Conservation (phyloP, 768 basidiomycete species). For the Rhizopogon vulgaris region DNA sequence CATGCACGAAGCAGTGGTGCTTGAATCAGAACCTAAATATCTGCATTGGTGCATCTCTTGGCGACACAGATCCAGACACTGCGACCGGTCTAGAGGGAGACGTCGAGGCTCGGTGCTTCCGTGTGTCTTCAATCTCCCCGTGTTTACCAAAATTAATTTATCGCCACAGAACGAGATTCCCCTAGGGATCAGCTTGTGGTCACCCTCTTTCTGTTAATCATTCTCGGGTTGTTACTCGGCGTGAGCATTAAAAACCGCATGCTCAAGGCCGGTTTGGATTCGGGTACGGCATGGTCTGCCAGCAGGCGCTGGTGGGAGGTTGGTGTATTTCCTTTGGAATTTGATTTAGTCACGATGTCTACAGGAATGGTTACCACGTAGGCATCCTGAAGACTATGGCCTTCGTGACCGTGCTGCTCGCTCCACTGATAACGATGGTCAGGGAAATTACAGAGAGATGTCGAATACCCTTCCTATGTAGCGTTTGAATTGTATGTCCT, state of each 20-base stretch:
- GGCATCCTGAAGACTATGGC: slow-evolving; percentile 48
- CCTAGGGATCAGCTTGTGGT: slow-evolving; percentile 94
- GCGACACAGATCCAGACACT: slow-evolving; percentile 87
- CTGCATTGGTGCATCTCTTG: slow-evolving; percentile 74
- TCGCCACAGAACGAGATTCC: slow-evolving; percentile 76
- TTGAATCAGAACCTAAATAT: slow-evolving; percentile 85
- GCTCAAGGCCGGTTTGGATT: slow-evolving; percentile 67
- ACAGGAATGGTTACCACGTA: slow-evolving; percentile 38
- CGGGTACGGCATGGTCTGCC: slow-evolving; percentile 55
- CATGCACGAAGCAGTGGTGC: slow-evolving; percentile 95
- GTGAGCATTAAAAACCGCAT: slow-evolving; percentile 83
- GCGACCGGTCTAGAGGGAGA: slow-evolving; percentile 94
- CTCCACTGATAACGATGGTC: slow-evolving; percentile 23
- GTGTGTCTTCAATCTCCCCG: slow-evolving; percentile 47
- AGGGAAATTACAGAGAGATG: slow-evolving; percentile 43
- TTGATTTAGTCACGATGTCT: slow-evolving; percentile 8
- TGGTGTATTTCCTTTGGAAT: slow-evolving; percentile 20
- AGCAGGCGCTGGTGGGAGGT: slow-evolving; percentile 85
- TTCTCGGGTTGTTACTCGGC: slow-evolving; percentile 78
- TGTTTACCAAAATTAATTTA: slow-evolving; percentile 10
- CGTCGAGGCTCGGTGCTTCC: slow-evolving; percentile 93
- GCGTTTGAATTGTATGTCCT: not conserved
- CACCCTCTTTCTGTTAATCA: slow-evolving; percentile 81
- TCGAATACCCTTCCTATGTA: slow-evolving; percentile 22
- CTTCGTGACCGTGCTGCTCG: slow-evolving; percentile 29